Evolutionary conservation across 768 basidiomycete species (phyloP).

Genomic region (Thelephora ganbajun): DNA sequence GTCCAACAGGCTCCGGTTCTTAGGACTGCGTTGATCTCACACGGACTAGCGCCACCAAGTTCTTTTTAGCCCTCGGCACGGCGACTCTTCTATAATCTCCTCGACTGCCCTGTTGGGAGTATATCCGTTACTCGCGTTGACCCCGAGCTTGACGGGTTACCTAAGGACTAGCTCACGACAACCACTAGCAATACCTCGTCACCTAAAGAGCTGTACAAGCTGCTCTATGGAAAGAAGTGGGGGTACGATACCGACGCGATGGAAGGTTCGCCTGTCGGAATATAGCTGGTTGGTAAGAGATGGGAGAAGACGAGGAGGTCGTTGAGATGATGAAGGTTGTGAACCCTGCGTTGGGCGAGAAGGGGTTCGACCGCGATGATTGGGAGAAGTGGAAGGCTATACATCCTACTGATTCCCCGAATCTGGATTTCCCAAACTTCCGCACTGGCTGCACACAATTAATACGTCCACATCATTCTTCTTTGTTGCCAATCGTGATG

Average conservation of each 20-base stretch:
- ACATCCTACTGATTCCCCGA: too few relatives aligned
- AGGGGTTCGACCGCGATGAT: slow-evolving; percentile 41
- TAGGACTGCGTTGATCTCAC: not conserved
- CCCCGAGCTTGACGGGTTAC: slow-evolving; percentile 15
- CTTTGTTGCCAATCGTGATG: too few relatives aligned
- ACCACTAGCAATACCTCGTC: slow-evolving; percentile 12
- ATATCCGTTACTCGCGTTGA: slow-evolving; percentile 30
- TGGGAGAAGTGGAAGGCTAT: slow-evolving; percentile 21
- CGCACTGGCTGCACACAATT: too few relatives aligned
- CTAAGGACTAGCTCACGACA: slow-evolving; percentile 12
- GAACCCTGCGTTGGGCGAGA: slow-evolving; percentile 45
- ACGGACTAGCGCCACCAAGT: not conserved
- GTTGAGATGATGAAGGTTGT: slow-evolving; percentile 68
- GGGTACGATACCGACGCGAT: slow-evolving; percentile 56
- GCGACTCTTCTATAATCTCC: slow-evolving; percentile 25
- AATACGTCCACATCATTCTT: too few relatives aligned
- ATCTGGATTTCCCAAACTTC: slow-evolving; percentile 6
- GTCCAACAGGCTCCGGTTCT: not conserved
- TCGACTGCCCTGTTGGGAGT: slow-evolving; percentile 27
- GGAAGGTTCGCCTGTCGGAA: slow-evolving; percentile 68
- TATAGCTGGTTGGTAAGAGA: slow-evolving; percentile 66
- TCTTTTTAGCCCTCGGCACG: slow-evolving; percentile 12
- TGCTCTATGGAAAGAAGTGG: slow-evolving; percentile 13
- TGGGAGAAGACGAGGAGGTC: slow-evolving; percentile 83
- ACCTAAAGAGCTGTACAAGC: slow-evolving; percentile 9